Evolutionary conservation across 2,329 filamentous ascomycete species (phyloP), one percentile per base, ranked within the genome.

Genomic region (Remersonia thermophila): DNA sequence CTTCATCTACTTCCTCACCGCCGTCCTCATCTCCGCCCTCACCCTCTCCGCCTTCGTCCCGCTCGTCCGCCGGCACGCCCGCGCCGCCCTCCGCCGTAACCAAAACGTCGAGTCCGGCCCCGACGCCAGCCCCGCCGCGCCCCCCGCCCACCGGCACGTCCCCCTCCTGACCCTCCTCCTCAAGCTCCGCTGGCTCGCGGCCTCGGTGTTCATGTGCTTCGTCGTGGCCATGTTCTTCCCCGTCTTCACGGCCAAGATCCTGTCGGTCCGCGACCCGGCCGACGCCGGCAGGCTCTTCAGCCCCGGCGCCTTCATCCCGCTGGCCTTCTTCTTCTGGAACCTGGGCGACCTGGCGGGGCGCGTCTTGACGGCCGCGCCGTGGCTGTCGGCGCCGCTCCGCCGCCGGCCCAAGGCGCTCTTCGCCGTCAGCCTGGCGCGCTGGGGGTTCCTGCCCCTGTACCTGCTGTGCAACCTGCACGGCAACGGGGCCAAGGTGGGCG

Each of bases 291-390:
- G 67, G 12, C 60, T 93, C 12, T 73, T 93, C 46, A 73, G 76
- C 35, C 75, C 83, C 0, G 67, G 76, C 1, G 77, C 80, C 12
- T 98, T 96, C 56, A 87, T 96, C 39, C 87, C 91, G 0, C 67
- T 95, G 1, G 85, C 73, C 3, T 93, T 96, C 58, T 73, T 96
- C 41, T 74, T 91, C 54, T 98, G 91, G 91, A 98, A 96, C 54
- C 55, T 80, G 2, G 91, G 91, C 30, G 91, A 96, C 54, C 64
- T 96, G 7, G 43, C 73, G 11, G 91, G 91, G 5, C 75, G 91
- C 7, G 60, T 93, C 14, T 55, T 73, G 2, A 80, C 85, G 1
- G 71, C 55, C 45, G 70, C 58, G 57, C 79, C 54, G 37, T 64
- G 53, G 49, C 11, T 31, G n/a, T 9, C 7, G 10, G 80, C 45